Evolutionary conservation across 2,329 filamentous ascomycete species (phyloP).

Genomic region (Apiospora rasikravindrae): DNA sequence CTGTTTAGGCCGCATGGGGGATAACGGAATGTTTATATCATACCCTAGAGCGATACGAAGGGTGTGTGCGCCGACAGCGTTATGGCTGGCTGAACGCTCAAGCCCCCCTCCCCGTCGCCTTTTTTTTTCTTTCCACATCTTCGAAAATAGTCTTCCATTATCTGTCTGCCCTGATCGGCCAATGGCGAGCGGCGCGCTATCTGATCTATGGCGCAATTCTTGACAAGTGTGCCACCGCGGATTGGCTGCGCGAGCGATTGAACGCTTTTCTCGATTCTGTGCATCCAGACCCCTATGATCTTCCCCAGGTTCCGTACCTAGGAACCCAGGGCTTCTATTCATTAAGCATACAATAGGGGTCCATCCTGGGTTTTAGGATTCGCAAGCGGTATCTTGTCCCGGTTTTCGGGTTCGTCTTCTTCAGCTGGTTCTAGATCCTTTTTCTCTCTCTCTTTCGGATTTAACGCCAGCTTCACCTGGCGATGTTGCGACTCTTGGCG

Average conservation of each 20-base stretch:
- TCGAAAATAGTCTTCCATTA: background rate
- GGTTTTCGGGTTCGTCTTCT: background rate
- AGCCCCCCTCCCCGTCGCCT: background rate
- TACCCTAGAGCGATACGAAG: background rate
- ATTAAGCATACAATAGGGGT: background rate
- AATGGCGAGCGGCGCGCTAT: background rate
- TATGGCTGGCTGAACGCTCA: background rate
- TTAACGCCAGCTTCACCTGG: background rate
- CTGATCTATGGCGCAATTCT: background rate
- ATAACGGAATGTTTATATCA: background rate
- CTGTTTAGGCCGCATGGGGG: background rate
- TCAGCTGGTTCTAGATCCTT: background rate
- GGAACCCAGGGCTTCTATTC: too few species aligned
- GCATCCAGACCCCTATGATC: background rate
- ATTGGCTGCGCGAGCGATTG: background rate
- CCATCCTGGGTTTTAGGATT: background rate
- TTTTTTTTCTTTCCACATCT: too few species aligned
- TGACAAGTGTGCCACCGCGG: background rate
- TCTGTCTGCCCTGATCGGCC: background rate
- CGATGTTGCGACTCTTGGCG: background rate
- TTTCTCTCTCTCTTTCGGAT: background rate
- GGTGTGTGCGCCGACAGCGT: background rate
- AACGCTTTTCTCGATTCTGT: background rate
- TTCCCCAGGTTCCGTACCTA: too few species aligned
- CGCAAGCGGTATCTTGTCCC: background rate